Percentiles rank a stretch among this genome's conserved stretches.
These are phyloP conservation scores for Talaromyces sp. DNA, from an alignment of 2,329 filamentous ascomycete species.

Conservation along the genomic window DNA sequence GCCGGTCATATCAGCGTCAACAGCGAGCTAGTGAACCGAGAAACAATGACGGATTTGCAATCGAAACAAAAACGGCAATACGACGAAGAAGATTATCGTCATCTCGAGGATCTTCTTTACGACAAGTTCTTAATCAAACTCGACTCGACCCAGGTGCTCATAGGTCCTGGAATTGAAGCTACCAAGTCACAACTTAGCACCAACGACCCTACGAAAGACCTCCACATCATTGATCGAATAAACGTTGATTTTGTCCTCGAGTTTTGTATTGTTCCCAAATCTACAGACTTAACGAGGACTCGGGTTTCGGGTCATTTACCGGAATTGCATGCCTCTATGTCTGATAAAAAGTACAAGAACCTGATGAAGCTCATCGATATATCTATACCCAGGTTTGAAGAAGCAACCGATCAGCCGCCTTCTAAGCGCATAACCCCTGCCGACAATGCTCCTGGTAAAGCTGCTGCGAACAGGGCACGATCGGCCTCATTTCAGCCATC, in stretches of 20 bases:
- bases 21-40: conserved; percentile 87
- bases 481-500: conserved; percentile 73
- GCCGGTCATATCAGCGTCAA: conserved; percentile 93
- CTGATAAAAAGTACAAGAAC: conserved; percentile 94
- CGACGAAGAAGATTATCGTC: conserved; percentile 81
- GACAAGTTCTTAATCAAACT: conserved; percentile 93
- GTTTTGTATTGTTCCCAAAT: conserved; percentile 93
- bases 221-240: conserved; percentile 93
- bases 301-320: conserved; percentile 88
- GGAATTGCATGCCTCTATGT: conserved; percentile 84
- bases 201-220: conserved; percentile 62
- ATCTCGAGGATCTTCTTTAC: conserved; percentile 91
- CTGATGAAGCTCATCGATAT: conserved; percentile 96
- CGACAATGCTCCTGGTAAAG: conserved; percentile 30
- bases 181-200: conserved; percentile 76
- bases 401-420: conserved; percentile 35
- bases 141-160: conserved; percentile 89
- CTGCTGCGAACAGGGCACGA: conserved; percentile 44
- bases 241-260: conserved; percentile 97
- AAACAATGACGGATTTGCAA: conserved; percentile 85
- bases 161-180: conserved; percentile 86
- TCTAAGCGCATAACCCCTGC: conserved; percentile 22
- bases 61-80: conserved; percentile 84
- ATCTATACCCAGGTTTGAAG: conserved; percentile 78
- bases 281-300: conserved; percentile 85